Conservation (phyloP, 192 early-diverging fungal species). For the Linnemannia exigua region DNA sequence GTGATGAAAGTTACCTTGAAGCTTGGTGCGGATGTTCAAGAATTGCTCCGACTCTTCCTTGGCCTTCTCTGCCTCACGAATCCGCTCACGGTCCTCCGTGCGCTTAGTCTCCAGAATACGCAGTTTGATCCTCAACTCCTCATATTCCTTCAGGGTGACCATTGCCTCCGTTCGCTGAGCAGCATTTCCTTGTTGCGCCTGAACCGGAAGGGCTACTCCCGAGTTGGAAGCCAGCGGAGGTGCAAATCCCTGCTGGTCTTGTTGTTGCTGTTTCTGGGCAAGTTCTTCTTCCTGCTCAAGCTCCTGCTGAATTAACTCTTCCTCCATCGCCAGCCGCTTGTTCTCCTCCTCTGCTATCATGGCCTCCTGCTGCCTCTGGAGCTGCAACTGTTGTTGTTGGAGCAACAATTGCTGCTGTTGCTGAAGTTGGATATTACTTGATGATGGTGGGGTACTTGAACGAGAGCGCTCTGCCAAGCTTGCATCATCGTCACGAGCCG, state of each 20-base stretch:
- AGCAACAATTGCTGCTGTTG: constrained; percentile 32
- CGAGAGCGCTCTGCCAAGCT: constrained; percentile 4
- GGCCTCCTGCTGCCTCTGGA: constrained; percentile 21
- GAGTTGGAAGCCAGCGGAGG: constrained; percentile 15
- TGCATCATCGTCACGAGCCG: constrained; percentile 25
- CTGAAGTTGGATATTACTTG: constrained; percentile 4
- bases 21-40: constrained; percentile 72
- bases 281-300: constrained; percentile 51
- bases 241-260: constrained; percentile 38
- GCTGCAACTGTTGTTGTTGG: constrained; percentile 28
- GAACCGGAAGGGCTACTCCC: background rate
- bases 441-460: constrained; percentile 12
- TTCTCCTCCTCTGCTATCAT: constrained; percentile 26
- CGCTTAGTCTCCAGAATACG: constrained; percentile 85
- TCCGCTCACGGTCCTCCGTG: constrained; percentile 80
- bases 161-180: constrained; percentile 25
- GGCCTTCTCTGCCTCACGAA: constrained; percentile 79
- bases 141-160: constrained; percentile 79
- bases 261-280: constrained; percentile 24
- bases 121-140: constrained; percentile 85
- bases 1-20: constrained; percentile 62
- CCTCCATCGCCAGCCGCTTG: constrained; percentile 33
- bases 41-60: constrained; percentile 82
- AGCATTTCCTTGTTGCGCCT: constrained; percentile 15
- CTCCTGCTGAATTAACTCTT: constrained; percentile 30